Base-by-base conservation (phyloP, 768 basidiomycete genomes). In the Lactifluus hygrophoroides region DNA sequence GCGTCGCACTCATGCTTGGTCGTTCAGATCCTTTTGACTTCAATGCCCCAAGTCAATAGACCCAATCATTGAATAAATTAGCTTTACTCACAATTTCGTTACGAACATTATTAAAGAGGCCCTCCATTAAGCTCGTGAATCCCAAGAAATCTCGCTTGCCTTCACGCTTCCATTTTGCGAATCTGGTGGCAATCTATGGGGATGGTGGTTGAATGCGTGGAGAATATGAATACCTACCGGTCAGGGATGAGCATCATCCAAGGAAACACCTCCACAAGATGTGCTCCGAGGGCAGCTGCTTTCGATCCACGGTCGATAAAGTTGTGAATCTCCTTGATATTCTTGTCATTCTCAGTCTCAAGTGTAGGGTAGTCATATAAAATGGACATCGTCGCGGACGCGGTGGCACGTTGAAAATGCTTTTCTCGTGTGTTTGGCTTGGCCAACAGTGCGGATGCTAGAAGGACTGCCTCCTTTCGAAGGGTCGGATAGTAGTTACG, bases 201-300 rank as follows among this genome's bases (percentile, higher is more conserved):
- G 32, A 32, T 32, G n/a, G n/a, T 10, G 10, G 32, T 5, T 10
- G 9, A 5, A 19, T 54, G 49, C 43, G 23, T 32, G 19, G 9
- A 62, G 62, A 30, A 65, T 43, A 30, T 63, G 30, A 17, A 46
- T 37, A 48, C 61, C 52, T 13, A 42, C 38, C 7, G 64, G 65
- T 47, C 65, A 57, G 19, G 65, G n/a, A 58, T 58, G 32, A 42
- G 9, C 16, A 25, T 48, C 57, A 58, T 52, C 50, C 57, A 58
- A 30, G 57, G 57, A 9, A 58, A 58, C 1, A 52, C 30, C 34
- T 67, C 66, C 27, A 67, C 66, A 25, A 67, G 49, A 42, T 58
- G 53, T 14, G 56, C 40, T 13, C 66, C 66, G 10, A 64, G 65
- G 1, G 54, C 23, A 21, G 49, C n/a, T n/a, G n/a, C n/a, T n/a